phyloP scores from a whole-genome alignment of 2,329 filamentous ascomycete species.

The Trichophyton schoenleinii region DNA sequence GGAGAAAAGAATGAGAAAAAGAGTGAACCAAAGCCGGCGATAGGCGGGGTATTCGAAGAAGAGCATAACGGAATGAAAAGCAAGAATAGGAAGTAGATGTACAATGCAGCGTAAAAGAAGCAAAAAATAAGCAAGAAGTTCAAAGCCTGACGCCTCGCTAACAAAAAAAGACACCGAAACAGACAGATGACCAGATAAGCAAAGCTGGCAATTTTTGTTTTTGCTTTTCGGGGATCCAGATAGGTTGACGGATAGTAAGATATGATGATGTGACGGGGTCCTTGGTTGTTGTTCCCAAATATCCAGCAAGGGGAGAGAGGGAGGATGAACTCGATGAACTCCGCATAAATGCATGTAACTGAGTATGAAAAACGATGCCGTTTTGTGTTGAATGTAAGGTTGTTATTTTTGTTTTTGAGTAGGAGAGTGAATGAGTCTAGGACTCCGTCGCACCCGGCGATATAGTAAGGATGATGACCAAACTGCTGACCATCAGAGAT shows the following conservation, averaged over 20 bases:
- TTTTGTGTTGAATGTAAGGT: not conserved
- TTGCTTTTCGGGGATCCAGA: not conserved
- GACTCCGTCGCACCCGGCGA: constrained; percentile 28
- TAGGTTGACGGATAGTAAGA: not conserved
- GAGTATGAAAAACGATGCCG: not conserved
- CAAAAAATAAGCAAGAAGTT: not conserved
- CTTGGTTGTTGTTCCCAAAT: not conserved
- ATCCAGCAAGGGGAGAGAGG: not conserved
- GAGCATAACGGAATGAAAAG: not conserved
- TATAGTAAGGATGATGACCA: constrained; percentile 48
- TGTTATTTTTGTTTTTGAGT: too few relatives aligned
- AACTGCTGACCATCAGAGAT: constrained; percentile 45
- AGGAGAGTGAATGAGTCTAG: not conserved
- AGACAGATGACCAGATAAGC: not conserved
- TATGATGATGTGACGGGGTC: not conserved
- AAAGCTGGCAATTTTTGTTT: not conserved
- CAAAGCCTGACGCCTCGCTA: not conserved
- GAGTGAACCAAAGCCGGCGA: not conserved
- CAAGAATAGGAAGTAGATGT: not conserved
- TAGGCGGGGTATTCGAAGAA: not conserved
- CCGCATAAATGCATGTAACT: not conserved
- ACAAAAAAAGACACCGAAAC: not conserved
- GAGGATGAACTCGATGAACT: not conserved
- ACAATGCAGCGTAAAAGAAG: not conserved
- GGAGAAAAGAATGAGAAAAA: not conserved